Evolutionary conservation across 129 eudicot species (phyloP).

Genomic region (Flaveria bidentis): DNA sequence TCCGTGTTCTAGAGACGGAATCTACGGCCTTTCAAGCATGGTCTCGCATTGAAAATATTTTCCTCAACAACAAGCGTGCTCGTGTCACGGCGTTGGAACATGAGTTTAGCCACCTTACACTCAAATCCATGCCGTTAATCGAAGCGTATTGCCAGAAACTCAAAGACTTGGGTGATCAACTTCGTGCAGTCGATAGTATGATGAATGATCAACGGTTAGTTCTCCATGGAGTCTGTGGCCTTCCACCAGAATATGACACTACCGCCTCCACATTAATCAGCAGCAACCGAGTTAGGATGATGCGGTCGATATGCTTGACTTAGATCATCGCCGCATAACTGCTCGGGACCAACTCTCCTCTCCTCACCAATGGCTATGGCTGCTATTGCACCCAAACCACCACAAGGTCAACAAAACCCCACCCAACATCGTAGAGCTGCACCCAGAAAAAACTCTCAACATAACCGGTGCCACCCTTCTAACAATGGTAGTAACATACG

Average conservation of each 20-base stretch:
- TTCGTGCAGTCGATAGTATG: background rate
- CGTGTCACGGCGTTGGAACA: background rate
- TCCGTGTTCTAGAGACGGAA: background rate
- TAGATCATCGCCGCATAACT: too few relatives aligned
- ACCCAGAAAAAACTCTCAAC: too few relatives aligned
- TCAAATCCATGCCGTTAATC: background rate
- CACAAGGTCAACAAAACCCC: background rate
- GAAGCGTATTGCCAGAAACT: background rate
- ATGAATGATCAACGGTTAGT: background rate
- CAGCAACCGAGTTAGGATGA: too few relatives aligned
- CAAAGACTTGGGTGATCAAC: background rate
- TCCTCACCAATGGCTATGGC: background rate
- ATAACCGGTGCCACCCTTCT: background rate
- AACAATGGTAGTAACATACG: background rate
- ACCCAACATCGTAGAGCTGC: background rate
- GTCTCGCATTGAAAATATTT: background rate
- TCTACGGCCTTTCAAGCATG: background rate
- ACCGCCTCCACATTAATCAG: background rate
- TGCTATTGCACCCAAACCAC: background rate
- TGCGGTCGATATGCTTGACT: too few relatives aligned
- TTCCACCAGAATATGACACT: background rate
- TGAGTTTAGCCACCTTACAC: background rate
- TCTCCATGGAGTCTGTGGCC: background rate
- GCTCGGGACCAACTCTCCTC: background rate
- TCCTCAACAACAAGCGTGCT: background rate